Evolutionary conservation across 2,329 filamentous ascomycete species (phyloP).

Genomic region (Alternaria metachromatica): DNA sequence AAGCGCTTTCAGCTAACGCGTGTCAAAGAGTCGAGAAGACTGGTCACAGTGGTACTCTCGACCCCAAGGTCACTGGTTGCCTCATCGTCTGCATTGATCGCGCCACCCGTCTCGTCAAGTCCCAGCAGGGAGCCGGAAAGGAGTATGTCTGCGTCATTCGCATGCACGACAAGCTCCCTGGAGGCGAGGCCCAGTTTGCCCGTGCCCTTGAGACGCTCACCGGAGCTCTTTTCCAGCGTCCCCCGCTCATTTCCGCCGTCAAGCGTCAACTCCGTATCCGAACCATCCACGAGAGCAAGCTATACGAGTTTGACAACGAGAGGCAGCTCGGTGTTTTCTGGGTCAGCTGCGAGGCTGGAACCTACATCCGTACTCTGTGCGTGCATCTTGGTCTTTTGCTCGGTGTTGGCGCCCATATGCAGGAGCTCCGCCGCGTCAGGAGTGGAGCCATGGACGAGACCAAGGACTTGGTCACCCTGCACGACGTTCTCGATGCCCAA

Average conservation of each 20-base stretch:
- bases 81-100: constrained; percentile 95
- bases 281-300: constrained; percentile 96
- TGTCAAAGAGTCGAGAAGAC: constrained; percentile 82
- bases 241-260: constrained; percentile 95
- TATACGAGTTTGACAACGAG: constrained; percentile 97
- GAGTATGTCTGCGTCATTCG: constrained; percentile 97
- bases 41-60: constrained; percentile 96
- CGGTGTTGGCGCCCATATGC: constrained; percentile 95
- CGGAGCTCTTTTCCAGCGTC: constrained; percentile 95
- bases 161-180: constrained; percentile 92
- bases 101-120: constrained; percentile 96
- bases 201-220: constrained; percentile 95
- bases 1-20: constrained; percentile 19
- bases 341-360: constrained; percentile 98
- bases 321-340: constrained; percentile 97
- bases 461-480: constrained; percentile 87
- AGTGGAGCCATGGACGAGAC: constrained; percentile 95
- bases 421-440: constrained; percentile 92
- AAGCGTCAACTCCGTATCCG: constrained; percentile 98
- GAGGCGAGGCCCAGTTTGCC: constrained; percentile 90
- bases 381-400: constrained; percentile 83
- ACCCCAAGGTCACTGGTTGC: constrained; percentile 97
- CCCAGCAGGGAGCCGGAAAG: constrained; percentile 98
- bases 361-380: constrained; percentile 97
- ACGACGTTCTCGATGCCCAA: constrained; percentile 95